Percentiles rank a stretch among this genome's conserved stretches.
Evolutionary conservation across 2,329 filamentous ascomycete genomes (phyloP).

Genomic region (Monilinia aucupariae): DNA sequence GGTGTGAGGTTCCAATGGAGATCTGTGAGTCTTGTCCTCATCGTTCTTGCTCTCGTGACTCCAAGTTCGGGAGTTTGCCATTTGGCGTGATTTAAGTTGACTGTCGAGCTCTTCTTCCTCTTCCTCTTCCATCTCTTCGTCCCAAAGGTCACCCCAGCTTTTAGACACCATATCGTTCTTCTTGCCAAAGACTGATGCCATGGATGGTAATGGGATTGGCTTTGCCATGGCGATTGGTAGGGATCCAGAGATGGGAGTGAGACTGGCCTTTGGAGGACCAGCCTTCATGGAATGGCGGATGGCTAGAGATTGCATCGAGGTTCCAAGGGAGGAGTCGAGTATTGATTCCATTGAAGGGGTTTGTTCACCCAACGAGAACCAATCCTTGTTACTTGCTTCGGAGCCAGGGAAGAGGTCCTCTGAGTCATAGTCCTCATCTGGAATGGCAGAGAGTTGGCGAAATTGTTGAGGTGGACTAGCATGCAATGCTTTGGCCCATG

Average conservation of each 20-base stretch:
- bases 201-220: conserved; percentile 56
- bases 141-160: conserved; percentile 99
- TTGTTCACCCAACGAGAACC: conserved; percentile 71
- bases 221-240: conserved; percentile 76
- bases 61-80: conserved; percentile 69
- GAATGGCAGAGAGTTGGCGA: conserved; percentile 83
- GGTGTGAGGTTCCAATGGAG: conserved; percentile 50
- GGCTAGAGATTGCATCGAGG: conserved; percentile 71
- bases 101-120: conserved; percentile 63
- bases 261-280: conserved; percentile 46
- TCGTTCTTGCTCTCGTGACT: conserved; percentile 54
- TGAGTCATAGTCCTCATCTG: conserved; percentile 65
- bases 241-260: conserved; percentile 59
- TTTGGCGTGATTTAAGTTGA: conserved; percentile 52
- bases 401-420: conserved; percentile 84
- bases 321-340: conserved; percentile 73
- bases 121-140: conserved; percentile 82
- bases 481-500: conserved; percentile 88
- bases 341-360: conserved; percentile 81
- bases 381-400: conserved; percentile 62
- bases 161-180: conserved; percentile 79
- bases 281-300: conserved; percentile 45
- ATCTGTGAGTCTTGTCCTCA: conserved; percentile 44
- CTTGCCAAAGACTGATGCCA: conserved; percentile 70
- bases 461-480: conserved; percentile 63